Evolutionary conservation across 805 yeast genomes (phyloP), one percentile per base, ranked within the genome.

Genomic region (Starmerella ratchasimensis): DNA sequence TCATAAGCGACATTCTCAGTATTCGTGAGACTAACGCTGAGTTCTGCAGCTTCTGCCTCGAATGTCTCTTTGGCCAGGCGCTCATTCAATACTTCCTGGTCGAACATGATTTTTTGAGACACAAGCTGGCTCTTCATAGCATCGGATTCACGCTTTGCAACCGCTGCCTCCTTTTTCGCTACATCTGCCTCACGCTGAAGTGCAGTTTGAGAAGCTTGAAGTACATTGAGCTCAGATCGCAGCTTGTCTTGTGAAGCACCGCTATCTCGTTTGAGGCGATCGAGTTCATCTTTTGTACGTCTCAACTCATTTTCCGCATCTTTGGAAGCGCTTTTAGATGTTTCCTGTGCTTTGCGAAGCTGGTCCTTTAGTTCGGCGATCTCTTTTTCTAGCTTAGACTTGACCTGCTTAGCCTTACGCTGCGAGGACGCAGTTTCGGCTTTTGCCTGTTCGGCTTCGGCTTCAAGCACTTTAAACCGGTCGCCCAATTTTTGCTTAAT

Each of bases 401-500:
- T 25, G n/a, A n/a, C n/a, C n/a, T n/a, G n/a, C n/a, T n/a, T n/a
- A n/a, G n/a, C n/a, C n/a, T n/a, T n/a, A n/a, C n/a, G n/a, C n/a
- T n/a, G n/a, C n/a, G n/a, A n/a, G n/a, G n/a, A n/a, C 11, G 39
- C 39, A 6, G 20, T 9, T 22, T 38, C 27, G 13, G 33, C 27
- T 13, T 33, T 53, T 37, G 41, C 39, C 15, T 47, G 52, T 3
- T 43, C 55, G 3, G 62, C 53, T 36, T 63, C 65, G 15, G 56
- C 60, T 59, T 56, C 43, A 1, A 44, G 34, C 20, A 26, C 36
- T 17, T 42, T 64, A 61, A 51, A 60, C 45, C 61, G 65, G 62
- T 55, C 71, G 54, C 58, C 70, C 59, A 53, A 57, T 4, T 61
- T 52, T 10, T 51, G 34, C 36, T 59, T 57, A 38, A 63, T 59